Evolutionary conservation across 495 filamentous ascomycete genomes (phyloP).

Genomic region (Hyaloscypha bicolor): DNA sequence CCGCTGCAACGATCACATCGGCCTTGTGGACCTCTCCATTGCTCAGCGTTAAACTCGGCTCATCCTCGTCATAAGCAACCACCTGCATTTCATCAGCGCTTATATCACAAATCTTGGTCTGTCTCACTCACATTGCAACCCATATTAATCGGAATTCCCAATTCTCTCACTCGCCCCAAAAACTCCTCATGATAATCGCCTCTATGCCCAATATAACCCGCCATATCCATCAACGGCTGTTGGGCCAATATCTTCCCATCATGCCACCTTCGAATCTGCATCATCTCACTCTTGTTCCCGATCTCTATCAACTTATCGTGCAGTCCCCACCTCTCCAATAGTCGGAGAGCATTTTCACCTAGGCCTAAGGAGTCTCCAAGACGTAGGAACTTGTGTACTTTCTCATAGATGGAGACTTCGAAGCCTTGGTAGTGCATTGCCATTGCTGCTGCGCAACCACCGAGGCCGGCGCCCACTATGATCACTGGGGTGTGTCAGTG

Average conservation of each 20-base stretch:
- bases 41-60: conserved; percentile 35
- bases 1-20: conserved; percentile 44
- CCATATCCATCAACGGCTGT: conserved; percentile 60
- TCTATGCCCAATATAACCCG: conserved; percentile 54
- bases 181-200: conserved; percentile 56
- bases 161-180: conserved; percentile 47
- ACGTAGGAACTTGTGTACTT: conserved; percentile 48
- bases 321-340: conserved; percentile 53
- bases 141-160: conserved; percentile 52
- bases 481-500: conserved; percentile 39
- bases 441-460: conserved; percentile 55
- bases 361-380: conserved; percentile 55
- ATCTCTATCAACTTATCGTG: conserved; percentile 47
- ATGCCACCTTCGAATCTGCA: conserved; percentile 54
- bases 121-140: conserved; percentile 34
- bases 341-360: conserved; percentile 53
- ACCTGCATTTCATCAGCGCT: conserved; percentile 31
- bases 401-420: conserved; percentile 52
- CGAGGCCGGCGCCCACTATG: conserved; percentile 55
- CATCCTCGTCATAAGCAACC: conserved; percentile 46
- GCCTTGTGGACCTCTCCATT: conserved; percentile 34
- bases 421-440: conserved; percentile 55
- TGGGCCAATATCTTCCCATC: conserved; percentile 54
- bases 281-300: conserved; percentile 54
- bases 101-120: not conserved